A percentile compares a stretch with the other conserved stretches of the same genome.
These are phyloP conservation scores for Yarrowia phangngaensis DNA, from an alignment of 805 yeast genomes.

Conservation along the genomic window DNA sequence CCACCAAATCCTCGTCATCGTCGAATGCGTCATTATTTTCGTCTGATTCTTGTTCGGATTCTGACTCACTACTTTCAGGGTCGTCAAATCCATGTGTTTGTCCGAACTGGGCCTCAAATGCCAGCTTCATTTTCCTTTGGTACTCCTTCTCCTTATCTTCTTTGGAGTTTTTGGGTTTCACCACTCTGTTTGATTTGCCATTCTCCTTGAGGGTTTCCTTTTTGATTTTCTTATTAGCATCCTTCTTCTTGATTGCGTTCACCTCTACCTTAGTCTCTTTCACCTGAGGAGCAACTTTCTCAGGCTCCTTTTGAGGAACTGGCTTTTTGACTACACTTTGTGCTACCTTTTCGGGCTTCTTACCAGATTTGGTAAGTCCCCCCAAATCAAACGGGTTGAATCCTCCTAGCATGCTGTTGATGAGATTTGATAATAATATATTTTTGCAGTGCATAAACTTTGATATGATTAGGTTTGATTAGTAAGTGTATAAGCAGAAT, in stretches of 20 bases:
- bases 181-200: background rate
- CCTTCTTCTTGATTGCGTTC: background rate
- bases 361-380: background rate
- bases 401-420: conserved; percentile 21
- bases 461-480: background rate
- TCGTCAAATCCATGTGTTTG: conserved; percentile 21
- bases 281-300: too few relatives aligned
- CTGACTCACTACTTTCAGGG: conserved; percentile 5
- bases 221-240: background rate
- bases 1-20: conserved; percentile 31
- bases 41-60: conserved; percentile 21
- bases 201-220: background rate
- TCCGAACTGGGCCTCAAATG: conserved; percentile 41
- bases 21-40: conserved; percentile 31
- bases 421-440: background rate
- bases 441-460: conserved; percentile 16
- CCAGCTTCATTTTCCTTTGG: conserved; percentile 31
- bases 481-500: too few relatives aligned
- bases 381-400: conserved; percentile 25
- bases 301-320: background rate
- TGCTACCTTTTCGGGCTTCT: background rate
- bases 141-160: conserved; percentile 29
- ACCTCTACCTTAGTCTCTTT: background rate
- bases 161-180: background rate
- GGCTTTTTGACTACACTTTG: background rate